Conservation (phyloP, 768 basidiomycete genomes). For the Lepiota venenata region DNA sequence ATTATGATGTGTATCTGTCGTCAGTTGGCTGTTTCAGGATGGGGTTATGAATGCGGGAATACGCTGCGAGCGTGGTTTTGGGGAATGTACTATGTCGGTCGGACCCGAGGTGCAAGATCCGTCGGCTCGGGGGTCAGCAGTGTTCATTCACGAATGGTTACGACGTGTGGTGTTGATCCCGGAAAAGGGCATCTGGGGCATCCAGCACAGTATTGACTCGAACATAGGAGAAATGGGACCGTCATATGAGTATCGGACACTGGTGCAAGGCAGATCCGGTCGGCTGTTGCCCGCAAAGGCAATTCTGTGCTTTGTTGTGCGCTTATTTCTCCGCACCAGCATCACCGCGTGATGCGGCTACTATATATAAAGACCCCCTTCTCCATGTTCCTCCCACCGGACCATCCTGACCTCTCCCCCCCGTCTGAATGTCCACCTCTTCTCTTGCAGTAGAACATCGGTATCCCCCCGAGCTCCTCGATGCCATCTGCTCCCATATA, state of each 20-base stretch:
- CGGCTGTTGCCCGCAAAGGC: slow-evolving; percentile 8
- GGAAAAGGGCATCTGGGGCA: too few species aligned
- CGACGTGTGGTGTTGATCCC: too few species aligned
- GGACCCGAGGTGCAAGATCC: too few species aligned
- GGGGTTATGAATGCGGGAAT: too few species aligned
- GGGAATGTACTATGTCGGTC: too few species aligned
- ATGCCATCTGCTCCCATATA: slow-evolving; percentile 68
- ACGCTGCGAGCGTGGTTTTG: too few species aligned
- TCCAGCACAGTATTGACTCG: too few species aligned
- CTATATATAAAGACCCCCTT: slow-evolving; percentile 10
- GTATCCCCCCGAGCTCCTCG: slow-evolving; percentile 72
- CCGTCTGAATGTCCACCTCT: slow-evolving; percentile 26
- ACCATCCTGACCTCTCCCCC: slow-evolving; percentile 6
- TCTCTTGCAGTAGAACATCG: slow-evolving; percentile 22
- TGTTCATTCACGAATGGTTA: too few species aligned
- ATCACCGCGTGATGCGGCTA: slow-evolving; percentile 8
- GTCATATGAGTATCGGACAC: too few species aligned
- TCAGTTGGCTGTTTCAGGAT: background rate
- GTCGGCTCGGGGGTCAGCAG: too few species aligned
- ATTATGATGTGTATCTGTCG: background rate
- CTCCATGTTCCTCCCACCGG: slow-evolving; percentile 8
- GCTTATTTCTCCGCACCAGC: slow-evolving; percentile 15
- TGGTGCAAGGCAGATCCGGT: background rate
- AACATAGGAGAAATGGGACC: too few species aligned
- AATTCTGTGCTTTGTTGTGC: slow-evolving; percentile 12